Base-by-base conservation (phyloP, 2,329 filamentous ascomycete species). In the Xylaria arbuscula region DNA sequence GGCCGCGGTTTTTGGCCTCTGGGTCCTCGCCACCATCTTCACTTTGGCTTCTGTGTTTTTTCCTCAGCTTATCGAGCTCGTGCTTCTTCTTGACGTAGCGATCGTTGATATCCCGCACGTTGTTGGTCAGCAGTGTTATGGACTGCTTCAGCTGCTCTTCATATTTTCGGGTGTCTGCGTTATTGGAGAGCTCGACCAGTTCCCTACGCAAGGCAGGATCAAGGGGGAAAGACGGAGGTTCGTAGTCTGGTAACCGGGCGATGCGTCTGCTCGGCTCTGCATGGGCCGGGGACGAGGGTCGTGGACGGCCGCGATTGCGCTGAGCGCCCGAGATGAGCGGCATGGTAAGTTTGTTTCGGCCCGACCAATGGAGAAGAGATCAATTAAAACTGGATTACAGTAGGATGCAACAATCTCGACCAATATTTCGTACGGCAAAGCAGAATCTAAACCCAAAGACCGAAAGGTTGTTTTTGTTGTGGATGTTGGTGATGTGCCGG, bases 51-150 rank as follows among this genome's bases (percentile, higher is more conserved):
- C 40, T 61, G 3, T 70, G 28, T 13, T 61, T 55, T 47, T 78
- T 75, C 36, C 76, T 77, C 1, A 83, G 71, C 6, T 78, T 77
- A n/a, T 67, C 66, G 5, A 78, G 80, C 10, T 55, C 64, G 9
- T 78, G 76, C 51, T 76, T 77, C 15, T 84, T 76, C 24, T 81
- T 81, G 8, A 70, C 70, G 67, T 76, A 75, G 34, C 77, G 75
- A 62, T 88, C 86, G 72, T 88, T 86, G 72, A 88, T 78, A 72
- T 82, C 82, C 57, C 82, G 81, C 13, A 88, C 82, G 65, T 77
- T 81, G 48, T 79, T 78, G 34, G 81, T 81, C 17, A 88, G 80
- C 9, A 84, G 74, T 7, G 79, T 76, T 42, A 82, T 71, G 5
- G 85, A 82, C 28, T 83, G 78, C 59, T 80, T 80, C 36, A 88